Percentiles rank a stretch among this genome's conserved stretches.
phyloP scores from a whole-genome alignment of 345 rosid species.

The Boechera retrofracta region DNA sequence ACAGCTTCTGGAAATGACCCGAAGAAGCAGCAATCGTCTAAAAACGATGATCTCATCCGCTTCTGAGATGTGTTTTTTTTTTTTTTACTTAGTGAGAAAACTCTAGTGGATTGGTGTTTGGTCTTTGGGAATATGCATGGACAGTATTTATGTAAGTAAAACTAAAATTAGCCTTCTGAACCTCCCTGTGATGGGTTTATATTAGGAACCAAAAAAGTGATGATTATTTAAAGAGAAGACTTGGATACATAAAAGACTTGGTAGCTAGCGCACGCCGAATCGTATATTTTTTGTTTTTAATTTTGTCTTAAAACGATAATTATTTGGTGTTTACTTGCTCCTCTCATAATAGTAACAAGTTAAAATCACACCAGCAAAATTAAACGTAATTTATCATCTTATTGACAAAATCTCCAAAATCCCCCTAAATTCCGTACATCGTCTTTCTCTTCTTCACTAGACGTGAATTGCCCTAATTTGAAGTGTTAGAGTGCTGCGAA shows the following conservation, averaged over 20 bases:
- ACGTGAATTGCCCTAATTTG: neutral
- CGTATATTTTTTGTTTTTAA: too few relatives aligned
- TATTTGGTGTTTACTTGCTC: too few relatives aligned
- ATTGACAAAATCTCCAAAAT: neutral
- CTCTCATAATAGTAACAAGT: too few relatives aligned
- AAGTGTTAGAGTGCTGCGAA: neutral
- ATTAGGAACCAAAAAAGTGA: neutral
- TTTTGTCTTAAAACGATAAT: too few relatives aligned
- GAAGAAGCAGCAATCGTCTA: conserved; percentile 65
- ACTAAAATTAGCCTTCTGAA: neutral
- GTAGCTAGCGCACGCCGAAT: too few relatives aligned
- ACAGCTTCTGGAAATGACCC: conserved; percentile 50
- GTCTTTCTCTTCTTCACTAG: neutral
- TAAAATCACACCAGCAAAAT: too few relatives aligned
- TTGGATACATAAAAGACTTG: too few relatives aligned
- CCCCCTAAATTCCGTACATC: neutral
- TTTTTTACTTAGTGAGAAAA: neutral
- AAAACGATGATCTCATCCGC: conserved; percentile 76
- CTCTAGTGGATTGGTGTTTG: conserved; percentile 30
- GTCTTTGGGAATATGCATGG: neutral
- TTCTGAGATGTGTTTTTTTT: conserved; percentile 48
- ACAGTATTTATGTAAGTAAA: conserved; percentile 13
- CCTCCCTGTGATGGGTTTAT: neutral
- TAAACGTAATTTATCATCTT: neutral
- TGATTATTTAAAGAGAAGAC: neutral